Evolutionary conservation across 202 grass and related monocot species (phyloP).

Genomic region (Elaeis oleifera): DNA sequence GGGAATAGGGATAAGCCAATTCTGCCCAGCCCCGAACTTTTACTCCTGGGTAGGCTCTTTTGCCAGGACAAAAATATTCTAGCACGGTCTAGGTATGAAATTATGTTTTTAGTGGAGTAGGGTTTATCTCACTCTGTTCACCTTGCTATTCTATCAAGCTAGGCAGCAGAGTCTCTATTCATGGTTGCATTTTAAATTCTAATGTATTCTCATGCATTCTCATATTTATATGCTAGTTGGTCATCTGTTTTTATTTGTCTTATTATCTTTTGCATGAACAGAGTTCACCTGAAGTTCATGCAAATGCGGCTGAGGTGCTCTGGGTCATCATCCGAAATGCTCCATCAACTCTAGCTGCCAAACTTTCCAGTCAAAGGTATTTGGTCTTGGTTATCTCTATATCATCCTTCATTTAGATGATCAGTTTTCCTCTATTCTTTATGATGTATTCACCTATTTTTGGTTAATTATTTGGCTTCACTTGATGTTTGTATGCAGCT

Average conservation of each 20-base stretch:
- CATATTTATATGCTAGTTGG: no score
- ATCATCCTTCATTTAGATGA: neutral
- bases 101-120: no score
- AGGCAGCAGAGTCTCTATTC: no score
- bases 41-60: no score
- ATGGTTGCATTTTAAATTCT: no score
- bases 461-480: neutral
- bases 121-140: no score
- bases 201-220: no score
- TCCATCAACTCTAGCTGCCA: constrained; percentile 24
- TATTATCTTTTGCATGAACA: constrained; percentile 1
- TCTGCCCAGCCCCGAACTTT: no score
- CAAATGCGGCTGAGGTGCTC: constrained; percentile 23
- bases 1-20: no score
- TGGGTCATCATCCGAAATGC: constrained; percentile 23
- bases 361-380: constrained; percentile 26
- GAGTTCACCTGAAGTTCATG: constrained; percentile 21
- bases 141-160: no score
- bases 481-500: constrained; percentile 16
- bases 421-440: neutral
- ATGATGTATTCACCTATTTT: neutral
- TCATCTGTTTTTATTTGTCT: neutral
- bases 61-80: no score
- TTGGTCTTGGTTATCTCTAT: neutral
- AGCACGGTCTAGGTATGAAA: no score